A percentile compares a stretch with the other conserved stretches of the same genome.
Conservation (phyloP, 305 asterid genomes). For the Fraxinus baroniana region DNA sequence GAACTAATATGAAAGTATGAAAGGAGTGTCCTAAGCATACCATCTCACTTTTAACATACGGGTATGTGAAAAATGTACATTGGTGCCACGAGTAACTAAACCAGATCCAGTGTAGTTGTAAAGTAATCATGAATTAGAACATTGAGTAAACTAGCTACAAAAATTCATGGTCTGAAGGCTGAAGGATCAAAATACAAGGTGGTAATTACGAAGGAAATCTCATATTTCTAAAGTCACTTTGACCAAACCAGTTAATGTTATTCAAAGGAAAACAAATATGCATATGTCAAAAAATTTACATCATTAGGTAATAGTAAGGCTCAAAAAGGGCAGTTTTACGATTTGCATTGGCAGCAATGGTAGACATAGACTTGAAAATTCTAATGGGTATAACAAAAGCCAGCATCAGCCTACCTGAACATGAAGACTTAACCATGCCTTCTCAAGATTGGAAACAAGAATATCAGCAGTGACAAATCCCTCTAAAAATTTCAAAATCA, state of each 20-base stretch:
- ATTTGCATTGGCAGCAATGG: slow-evolving; percentile 17
- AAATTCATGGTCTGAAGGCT: neutral
- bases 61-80: neutral
- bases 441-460: slow-evolving; percentile 75
- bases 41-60: neutral
- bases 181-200: neutral
- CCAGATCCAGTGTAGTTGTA: neutral
- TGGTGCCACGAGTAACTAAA: neutral
- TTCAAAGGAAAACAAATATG: neutral
- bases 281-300: slow-evolving; percentile 3
- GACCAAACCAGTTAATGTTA: neutral
- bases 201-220: neutral
- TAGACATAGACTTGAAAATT: slow-evolving; percentile 9
- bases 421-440: slow-evolving; percentile 89
- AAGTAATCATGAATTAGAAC: neutral
- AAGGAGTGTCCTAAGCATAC: no score
- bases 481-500: slow-evolving; percentile 40
- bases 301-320: neutral
- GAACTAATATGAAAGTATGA: neutral
- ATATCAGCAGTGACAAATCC: slow-evolving; percentile 67
- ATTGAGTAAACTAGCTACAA: neutral
- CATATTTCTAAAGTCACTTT: neutral
- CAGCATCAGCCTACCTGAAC: slow-evolving; percentile 61
- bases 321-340: neutral
- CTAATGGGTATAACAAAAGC: slow-evolving; percentile 1